Base-by-base conservation (phyloP, 73 alveolate genomes). In the Paramecium sonneborni region DNA sequence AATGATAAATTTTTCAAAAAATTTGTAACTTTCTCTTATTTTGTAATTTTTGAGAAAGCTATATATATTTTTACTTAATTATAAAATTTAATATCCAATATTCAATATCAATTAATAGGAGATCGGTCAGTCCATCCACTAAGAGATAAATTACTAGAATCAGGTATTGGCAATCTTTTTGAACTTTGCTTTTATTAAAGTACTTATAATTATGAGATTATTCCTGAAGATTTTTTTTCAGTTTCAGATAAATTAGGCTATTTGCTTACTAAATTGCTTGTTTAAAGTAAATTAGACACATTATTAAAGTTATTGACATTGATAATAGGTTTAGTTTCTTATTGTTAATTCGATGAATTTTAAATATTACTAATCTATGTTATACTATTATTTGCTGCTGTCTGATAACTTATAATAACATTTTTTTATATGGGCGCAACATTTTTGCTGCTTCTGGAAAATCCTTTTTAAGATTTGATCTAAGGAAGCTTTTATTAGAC, bases 111-210 rank as follows among this genome's bases (percentile, higher is more conserved):
- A 62, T 62, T 62, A 7, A 62, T 62, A 30, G 84, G 84, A 26
- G 84, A 62, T 62, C 84, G 21, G 24, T 62, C 84, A 23, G 84
- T 62, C 84, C 84, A 62, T 62, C 84, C 84, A 62, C 84, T 62
- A 23, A 62, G 44, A 32, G 84, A 62, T 62, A 62, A 32, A 62
- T 32, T 62, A 26, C 84, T 62, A 20, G 84, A 26, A 32, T 62
- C 84, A 26, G 84, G 84, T 62, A 62, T 62, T 32, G 84, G 84
- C 48, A 62, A 62, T 32, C 84, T 62, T 62, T 62, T 62, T 32
- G 44, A 15, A 23, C 24, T 32, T 30, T 26, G 11, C 14, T 62
- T 62, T n/a, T n/a, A 21, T 18, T n/a, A 30, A 15, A 18, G 3
- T 15, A 18, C 0, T 52, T 52, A 52, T 52, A 52, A 52, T 52